Base-by-base conservation (phyloP, 1,284 basidiomycete genomes). In the Sporisorium exsertum region DNA sequence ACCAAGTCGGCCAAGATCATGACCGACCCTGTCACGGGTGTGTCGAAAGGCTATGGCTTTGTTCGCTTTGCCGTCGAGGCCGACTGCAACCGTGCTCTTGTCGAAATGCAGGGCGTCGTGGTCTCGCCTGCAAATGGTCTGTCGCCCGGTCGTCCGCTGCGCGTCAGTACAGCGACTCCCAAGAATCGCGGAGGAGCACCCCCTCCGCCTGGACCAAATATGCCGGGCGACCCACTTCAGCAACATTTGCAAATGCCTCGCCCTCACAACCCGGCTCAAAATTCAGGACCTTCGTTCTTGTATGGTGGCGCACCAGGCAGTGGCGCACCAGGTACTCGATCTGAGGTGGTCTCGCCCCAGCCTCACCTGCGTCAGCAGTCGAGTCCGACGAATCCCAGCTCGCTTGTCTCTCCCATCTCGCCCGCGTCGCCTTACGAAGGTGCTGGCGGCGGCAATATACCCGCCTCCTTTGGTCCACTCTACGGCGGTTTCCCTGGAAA, bases 91-190 rank as follows among this genome's bases (percentile, higher is more conserved):
- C 75, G 84, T 35, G 84, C 84, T 7, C 64, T 85, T 27, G 73
- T 84, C 12, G 84, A 85, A 52, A 83, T 85, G 83, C 84, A 84
- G 42, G 69, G 71, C 13, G 61, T 77, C 1, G 64, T 80, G 0
- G 64, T 80, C 43, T 60, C 71, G 12, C 79, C 81, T 20, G 50
- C 68, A 43, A 73, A 66, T 26, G 80, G 78, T 22, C 68, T 72
- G 22, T 73, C 66, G n/a, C 70, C 68, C 6, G 80, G 80, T 16
- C 69, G 80, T 29, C 81, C 81, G 4, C 54, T 82, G 20, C 77
- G 81, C 5, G 78, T 82, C 20, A 80, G 80, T 64, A 78, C 79
- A 0, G 80, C 81, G 7, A 81, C 80, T 18, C 80, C 80, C 20
- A 82, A 82, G 72, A 82, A 78, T 42, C 67, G 78, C n/a, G 56